These are phyloP conservation scores for Epicoccum sorghinum DNA, from an alignment of 2,329 filamentous ascomycete species.

Conservation along the genomic window DNA sequence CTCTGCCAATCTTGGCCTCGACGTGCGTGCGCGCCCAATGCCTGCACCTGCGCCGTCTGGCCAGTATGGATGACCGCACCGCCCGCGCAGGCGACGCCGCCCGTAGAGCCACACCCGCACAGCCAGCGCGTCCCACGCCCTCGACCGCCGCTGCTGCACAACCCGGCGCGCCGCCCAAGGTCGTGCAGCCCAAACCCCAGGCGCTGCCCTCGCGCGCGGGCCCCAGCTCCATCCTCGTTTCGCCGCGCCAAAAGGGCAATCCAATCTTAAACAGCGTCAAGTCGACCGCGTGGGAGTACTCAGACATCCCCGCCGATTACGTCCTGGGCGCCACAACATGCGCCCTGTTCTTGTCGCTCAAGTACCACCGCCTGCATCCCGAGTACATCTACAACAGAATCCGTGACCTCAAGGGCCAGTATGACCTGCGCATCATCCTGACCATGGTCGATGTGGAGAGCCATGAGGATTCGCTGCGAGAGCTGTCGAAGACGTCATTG, in stretches of 20 bases:
- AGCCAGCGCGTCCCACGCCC: slow-evolving; percentile 16
- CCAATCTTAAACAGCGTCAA: slow-evolving; percentile 85
- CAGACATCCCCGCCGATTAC: slow-evolving; percentile 94
- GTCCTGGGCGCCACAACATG: slow-evolving; percentile 86
- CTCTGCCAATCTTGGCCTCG: slow-evolving; percentile 7
- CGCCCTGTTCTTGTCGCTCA: slow-evolving; percentile 89
- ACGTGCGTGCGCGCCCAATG: slow-evolving; percentile 22
- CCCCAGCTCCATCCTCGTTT: slow-evolving; percentile 84
- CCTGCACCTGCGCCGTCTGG: slow-evolving; percentile 29
- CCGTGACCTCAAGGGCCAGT: slow-evolving; percentile 80
- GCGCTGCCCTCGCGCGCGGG: slow-evolving; percentile 70
- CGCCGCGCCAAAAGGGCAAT: slow-evolving; percentile 91
- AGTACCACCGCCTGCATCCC: slow-evolving; percentile 95
- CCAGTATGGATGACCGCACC: slow-evolving; percentile 43
- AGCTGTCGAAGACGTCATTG: slow-evolving; percentile 88
- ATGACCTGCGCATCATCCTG: slow-evolving; percentile 83
- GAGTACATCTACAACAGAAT: slow-evolving; percentile 98
- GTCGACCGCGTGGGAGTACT: slow-evolving; percentile 91
- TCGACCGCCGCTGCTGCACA: slow-evolving; percentile 1
- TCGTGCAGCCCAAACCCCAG: slow-evolving; percentile 89
- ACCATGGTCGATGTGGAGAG: slow-evolving; percentile 95
- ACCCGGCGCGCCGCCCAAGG: slow-evolving; percentile 48
- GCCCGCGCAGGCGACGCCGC: slow-evolving; percentile 22
- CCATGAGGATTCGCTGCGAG: slow-evolving; percentile 86
- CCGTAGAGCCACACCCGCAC: slow-evolving; percentile 21